Evolutionary conservation across 768 basidiomycete species (phyloP).

Genomic region (Serendipita sp.): DNA sequence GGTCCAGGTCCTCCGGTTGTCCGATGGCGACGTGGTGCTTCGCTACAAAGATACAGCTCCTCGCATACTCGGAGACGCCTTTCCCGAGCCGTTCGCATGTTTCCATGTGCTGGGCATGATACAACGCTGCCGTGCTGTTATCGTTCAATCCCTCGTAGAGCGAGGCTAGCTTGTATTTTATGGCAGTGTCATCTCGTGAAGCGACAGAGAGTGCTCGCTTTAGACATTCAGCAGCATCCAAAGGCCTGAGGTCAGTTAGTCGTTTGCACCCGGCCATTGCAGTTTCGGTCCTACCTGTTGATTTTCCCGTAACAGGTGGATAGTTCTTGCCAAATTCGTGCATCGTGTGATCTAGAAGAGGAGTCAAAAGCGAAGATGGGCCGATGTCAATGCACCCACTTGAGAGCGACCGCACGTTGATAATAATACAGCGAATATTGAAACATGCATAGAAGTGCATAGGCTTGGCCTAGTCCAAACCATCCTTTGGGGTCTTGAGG

Average conservation of each 20-base stretch:
- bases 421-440: constrained; percentile 94
- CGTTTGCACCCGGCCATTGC: not conserved
- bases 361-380: constrained; percentile 1
- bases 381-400: constrained; percentile 30
- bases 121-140: constrained; percentile 49
- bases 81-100: constrained; percentile 32
- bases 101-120: constrained; percentile 30
- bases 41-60: constrained; percentile 73
- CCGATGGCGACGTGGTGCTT: constrained; percentile 43
- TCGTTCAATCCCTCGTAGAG: constrained; percentile 56
- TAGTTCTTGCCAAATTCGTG: constrained; percentile 90
- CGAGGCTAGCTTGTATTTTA: constrained; percentile 59
- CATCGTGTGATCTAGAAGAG: constrained; percentile 69
- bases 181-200: constrained; percentile 57
- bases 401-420: constrained; percentile 82
- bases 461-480: constrained; percentile 97
- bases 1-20: constrained; percentile 30
- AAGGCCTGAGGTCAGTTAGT: constrained; percentile 33
- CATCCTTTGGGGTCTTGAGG: constrained; percentile 95
- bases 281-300: constrained; percentile 40
- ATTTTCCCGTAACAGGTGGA: constrained; percentile 90
- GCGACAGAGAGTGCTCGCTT: constrained; percentile 77
- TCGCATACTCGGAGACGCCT: constrained; percentile 62
- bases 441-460: constrained; percentile 93
- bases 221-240: constrained; percentile 83